phyloP scores from a whole-genome alignment of 805 yeast species.

The Yamadazyma phyllophila region DNA sequence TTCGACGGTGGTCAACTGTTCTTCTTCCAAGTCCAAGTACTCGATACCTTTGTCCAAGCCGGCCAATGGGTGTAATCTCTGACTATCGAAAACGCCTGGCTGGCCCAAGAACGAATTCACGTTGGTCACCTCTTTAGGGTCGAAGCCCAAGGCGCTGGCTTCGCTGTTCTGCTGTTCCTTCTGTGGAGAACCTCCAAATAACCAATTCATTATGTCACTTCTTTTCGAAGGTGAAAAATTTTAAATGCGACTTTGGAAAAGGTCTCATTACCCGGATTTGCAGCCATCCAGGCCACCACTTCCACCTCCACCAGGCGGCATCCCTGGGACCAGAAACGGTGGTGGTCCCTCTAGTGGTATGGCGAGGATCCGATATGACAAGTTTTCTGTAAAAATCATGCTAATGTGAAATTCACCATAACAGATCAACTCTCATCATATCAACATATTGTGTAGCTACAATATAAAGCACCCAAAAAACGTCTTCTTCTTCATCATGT shows the following conservation, averaged over 20 bases:
- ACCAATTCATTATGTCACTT: constrained; percentile 31
- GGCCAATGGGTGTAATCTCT: constrained; percentile 85
- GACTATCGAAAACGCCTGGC: constrained; percentile 58
- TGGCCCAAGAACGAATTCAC: constrained; percentile 60
- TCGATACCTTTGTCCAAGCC: constrained; percentile 89
- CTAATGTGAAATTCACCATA: too few relatives aligned
- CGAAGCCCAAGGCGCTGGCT: constrained; percentile 52
- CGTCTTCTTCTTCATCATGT: neutral
- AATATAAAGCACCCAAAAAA: too few relatives aligned
- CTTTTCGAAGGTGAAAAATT: constrained; percentile 3
- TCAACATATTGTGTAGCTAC: too few relatives aligned
- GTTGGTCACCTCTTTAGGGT: constrained; percentile 61
- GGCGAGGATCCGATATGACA: too few relatives aligned
- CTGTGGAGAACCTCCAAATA: constrained; percentile 41
- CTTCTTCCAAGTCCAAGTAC: constrained; percentile 85
- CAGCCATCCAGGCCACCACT: constrained; percentile 3
- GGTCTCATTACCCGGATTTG: constrained; percentile 9
- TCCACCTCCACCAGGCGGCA: too few relatives aligned
- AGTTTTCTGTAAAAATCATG: too few relatives aligned
- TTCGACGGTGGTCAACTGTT: constrained; percentile 65
- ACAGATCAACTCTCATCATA: too few relatives aligned
- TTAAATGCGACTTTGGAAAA: constrained; percentile 6
- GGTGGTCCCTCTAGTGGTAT: too few relatives aligned
- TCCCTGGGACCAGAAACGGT: too few relatives aligned
- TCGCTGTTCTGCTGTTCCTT: constrained; percentile 15